phyloP scores from a whole-genome alignment of 208 protist genomes.

The Crithidia mellificae region DNA sequence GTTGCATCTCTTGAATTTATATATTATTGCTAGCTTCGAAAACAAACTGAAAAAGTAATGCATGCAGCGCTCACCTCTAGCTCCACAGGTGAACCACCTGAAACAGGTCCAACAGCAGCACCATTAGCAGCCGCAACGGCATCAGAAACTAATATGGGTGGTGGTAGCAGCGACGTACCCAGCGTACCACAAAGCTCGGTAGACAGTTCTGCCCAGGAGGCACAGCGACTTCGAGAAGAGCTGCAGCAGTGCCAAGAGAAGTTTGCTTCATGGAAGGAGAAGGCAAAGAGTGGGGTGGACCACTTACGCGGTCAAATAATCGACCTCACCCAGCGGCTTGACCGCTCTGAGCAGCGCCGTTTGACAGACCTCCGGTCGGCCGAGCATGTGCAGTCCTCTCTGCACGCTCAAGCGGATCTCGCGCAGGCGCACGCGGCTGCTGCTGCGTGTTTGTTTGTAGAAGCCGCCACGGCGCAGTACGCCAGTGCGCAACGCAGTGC shows the following conservation, averaged over 20 bases:
- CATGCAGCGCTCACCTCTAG: no score
- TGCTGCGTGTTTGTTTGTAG: constrained; percentile 17
- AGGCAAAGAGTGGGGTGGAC: constrained; percentile 76
- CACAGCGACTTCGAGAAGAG: constrained; percentile 45
- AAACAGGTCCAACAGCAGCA: background rate
- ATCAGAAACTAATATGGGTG: no score
- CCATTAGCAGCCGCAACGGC: background rate
- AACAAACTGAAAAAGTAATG: no score
- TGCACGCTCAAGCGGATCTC: constrained; percentile 4
- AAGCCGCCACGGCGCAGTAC: background rate
- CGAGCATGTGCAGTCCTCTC: background rate
- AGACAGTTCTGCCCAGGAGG: background rate
- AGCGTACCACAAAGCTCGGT: background rate
- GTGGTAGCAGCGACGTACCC: no score
- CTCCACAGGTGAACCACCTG: background rate
- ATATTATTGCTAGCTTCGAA: no score
- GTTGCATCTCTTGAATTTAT: no score
- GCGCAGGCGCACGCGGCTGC: constrained; percentile 10
- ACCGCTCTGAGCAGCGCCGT: constrained; percentile 20
- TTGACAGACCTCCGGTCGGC: background rate
- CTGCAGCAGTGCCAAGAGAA: constrained; percentile 60
- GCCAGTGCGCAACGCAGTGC: no score
- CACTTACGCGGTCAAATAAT: constrained; percentile 64
- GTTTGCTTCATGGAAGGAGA: constrained; percentile 71
- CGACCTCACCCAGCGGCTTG: constrained; percentile 47